phyloP scores from a whole-genome alignment of 345 rosid species.

The Pugionium dolabratum region DNA sequence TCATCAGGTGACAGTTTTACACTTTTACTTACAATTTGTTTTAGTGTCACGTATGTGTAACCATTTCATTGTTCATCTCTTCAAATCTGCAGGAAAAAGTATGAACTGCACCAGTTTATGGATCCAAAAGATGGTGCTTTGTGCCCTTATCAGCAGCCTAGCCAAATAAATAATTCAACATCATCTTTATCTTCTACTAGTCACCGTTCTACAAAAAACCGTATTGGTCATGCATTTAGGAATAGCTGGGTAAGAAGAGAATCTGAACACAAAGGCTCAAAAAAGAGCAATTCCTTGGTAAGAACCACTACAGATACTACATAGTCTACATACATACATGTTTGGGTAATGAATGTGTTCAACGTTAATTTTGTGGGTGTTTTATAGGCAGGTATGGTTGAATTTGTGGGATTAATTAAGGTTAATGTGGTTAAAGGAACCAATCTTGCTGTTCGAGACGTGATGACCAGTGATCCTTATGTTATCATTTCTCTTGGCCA shows the following conservation, averaged over 20 bases:
- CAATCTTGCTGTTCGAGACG: constrained; percentile 85
- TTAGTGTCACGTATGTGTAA: neutral
- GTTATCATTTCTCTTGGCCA: constrained; percentile 84
- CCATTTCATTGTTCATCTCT: neutral
- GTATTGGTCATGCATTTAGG: constrained; percentile 76
- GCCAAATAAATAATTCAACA: constrained; percentile 28
- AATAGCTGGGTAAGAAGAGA: constrained; percentile 94
- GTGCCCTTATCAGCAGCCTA: constrained; percentile 48
- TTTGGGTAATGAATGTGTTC: neutral
- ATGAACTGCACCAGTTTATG: constrained; percentile 69
- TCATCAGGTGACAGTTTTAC: constrained; percentile 56
- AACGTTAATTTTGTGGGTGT: constrained; percentile 23
- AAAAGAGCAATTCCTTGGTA: constrained; percentile 79
- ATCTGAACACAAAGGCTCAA: constrained; percentile 53
- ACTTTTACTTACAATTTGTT: neutral
- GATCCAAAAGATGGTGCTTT: constrained; percentile 41
- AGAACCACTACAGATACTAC: neutral
- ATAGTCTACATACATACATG: neutral
- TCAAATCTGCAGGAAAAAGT: constrained; percentile 66
- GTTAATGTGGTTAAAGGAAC: constrained; percentile 97
- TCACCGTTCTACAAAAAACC: constrained; percentile 50
- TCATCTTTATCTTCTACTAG: constrained; percentile 42
- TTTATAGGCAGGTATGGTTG: constrained; percentile 93
- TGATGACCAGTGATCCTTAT: constrained; percentile 90
- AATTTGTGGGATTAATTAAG: constrained; percentile 90